phyloP scores from a whole-genome alignment of 352 stramenopile species.

The Phytophthora constricta region DNA sequence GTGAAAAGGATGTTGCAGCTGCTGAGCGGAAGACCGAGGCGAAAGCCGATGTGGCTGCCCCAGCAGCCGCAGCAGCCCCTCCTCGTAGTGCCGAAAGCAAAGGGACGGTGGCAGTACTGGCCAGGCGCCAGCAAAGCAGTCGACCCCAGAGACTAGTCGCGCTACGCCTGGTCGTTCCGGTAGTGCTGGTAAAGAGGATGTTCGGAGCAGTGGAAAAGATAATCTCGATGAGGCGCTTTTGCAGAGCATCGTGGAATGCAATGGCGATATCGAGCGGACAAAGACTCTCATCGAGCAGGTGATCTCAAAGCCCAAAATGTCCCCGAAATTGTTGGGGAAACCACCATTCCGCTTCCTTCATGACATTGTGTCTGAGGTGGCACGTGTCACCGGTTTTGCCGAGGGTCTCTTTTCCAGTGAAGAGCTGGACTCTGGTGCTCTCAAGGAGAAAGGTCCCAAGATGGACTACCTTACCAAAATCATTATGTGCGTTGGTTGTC shows the following conservation, averaged over 20 bases:
- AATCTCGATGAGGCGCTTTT: conserved; percentile 52
- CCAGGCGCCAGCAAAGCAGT: conserved; percentile 35
- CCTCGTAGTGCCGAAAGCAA: conserved; percentile 47
- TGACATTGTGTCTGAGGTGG: conserved; percentile 85
- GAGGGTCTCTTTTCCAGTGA: conserved; percentile 85
- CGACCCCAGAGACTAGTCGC: conserved; percentile 21
- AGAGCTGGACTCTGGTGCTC: conserved; percentile 90
- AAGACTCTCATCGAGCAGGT: conserved; percentile 82
- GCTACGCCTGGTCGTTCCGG: too few relatives aligned
- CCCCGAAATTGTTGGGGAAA: conserved; percentile 79
- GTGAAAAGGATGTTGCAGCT: conserved; percentile 26
- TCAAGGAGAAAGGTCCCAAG: conserved; percentile 95
- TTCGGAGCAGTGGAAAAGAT: conserved; percentile 32
- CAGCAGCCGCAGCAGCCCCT: too few relatives aligned
- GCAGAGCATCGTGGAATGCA: conserved; percentile 73
- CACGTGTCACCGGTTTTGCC: conserved; percentile 79
- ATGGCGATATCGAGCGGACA: conserved; percentile 76
- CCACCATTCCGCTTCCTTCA: conserved; percentile 91
- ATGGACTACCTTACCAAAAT: conserved; percentile 91
- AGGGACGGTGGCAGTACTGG: conserved; percentile 36
- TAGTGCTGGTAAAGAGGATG: conserved; percentile 44
- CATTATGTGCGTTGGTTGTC: conserved; percentile 89
- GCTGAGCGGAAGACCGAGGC: too few relatives aligned
- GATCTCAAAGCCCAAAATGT: conserved; percentile 88
- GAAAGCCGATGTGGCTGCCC: too few relatives aligned